Evolutionary conservation across 179 eudicot genomes (phyloP).

Genomic region (Silene noctiflora): DNA sequence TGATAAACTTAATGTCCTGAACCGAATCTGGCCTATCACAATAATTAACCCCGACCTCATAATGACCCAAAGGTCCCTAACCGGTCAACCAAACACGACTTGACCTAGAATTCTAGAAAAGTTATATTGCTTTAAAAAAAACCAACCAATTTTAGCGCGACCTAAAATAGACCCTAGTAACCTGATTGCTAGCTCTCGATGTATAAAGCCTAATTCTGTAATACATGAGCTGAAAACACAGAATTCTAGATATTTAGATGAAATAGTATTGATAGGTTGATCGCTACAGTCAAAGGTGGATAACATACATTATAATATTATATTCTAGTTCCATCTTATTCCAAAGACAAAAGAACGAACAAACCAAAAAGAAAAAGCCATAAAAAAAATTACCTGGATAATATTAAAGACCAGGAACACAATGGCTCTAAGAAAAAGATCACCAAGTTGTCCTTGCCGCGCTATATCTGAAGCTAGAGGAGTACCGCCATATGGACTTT

Average conservation of each 20-base stretch:
- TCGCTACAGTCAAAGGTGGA: not conserved
- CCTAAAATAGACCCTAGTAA: not conserved
- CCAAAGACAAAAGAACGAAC: not conserved
- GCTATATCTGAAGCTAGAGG: slow-evolving; percentile 94
- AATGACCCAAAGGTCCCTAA: not conserved
- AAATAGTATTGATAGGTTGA: not conserved
- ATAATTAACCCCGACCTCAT: not conserved
- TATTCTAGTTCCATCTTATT: not conserved
- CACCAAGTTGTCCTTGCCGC: slow-evolving; percentile 91
- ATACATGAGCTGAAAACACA: not conserved
- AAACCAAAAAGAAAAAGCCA: slow-evolving; percentile 10
- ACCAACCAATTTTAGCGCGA: not conserved
- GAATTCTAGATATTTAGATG: not conserved
- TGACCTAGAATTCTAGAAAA: not conserved
- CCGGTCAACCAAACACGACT: not conserved
- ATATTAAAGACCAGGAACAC: slow-evolving; percentile 76
- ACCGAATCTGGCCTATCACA: not conserved
- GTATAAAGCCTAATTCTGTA: too few species aligned
- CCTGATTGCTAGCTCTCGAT: not conserved
- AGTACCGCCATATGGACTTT: slow-evolving; percentile 96
- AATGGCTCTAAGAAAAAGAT: slow-evolving; percentile 81
- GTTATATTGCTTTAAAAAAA: too few species aligned
- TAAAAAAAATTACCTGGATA: slow-evolving; percentile 54
- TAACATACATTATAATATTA: too few species aligned
- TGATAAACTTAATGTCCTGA: not conserved